Evolutionary conservation across 163 green algal species (phyloP), one percentile per base, ranked within the genome.

Genomic region (Coccomyxa subellipsoidea): DNA sequence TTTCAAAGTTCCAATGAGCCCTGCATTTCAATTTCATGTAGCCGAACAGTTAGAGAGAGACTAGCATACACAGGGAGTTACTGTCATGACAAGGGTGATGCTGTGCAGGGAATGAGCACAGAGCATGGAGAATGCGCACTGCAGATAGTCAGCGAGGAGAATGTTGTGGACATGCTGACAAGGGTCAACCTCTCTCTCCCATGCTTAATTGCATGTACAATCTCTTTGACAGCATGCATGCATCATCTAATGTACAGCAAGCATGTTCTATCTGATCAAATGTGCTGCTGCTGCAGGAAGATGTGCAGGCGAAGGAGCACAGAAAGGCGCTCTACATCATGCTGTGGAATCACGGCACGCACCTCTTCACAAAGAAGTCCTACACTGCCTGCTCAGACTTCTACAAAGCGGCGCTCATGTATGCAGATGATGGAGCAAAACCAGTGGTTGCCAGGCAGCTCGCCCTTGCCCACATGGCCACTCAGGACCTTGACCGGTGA

Each of bases 261-360:
- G n/a, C n/a, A n/a, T n/a, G n/a, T n/a, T n/a, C n/a, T n/a, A n/a
- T n/a, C n/a, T n/a, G 27, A 18, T 73, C 21, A 21, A 7, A 73
- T 36, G 66, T n/a, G 27, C 39, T 36, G 71, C 72, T 80, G 53
- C 36, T 72, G 35, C 73, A 84, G 80, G 80, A 54, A 53, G 29
- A 77, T 54, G 38, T 36, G 0, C 29, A 32, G n/a, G 21, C 40
- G 18, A 35, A 23, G 2, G 76, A 79, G 32, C 70, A 84, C 15
- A 18, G 40, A 25, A 77, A 80, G 1, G 38, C 34, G 4, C 21
- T 81, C 4, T 84, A 80, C 54, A 69, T 7, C 9, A 53, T 84
- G 72, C 53, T 84, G 81, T 77, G 78, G 71, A 84, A 53, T 35
- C 81, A 81, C 69, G 81, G 35, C n/a, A 77, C 73, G 27, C 53